Percentiles rank a stretch among this genome's conserved stretches.
These are phyloP conservation scores for Synchytrium microbalum DNA, from an alignment of 371 early-diverging fungal genomes.

Conservation along the genomic window DNA sequence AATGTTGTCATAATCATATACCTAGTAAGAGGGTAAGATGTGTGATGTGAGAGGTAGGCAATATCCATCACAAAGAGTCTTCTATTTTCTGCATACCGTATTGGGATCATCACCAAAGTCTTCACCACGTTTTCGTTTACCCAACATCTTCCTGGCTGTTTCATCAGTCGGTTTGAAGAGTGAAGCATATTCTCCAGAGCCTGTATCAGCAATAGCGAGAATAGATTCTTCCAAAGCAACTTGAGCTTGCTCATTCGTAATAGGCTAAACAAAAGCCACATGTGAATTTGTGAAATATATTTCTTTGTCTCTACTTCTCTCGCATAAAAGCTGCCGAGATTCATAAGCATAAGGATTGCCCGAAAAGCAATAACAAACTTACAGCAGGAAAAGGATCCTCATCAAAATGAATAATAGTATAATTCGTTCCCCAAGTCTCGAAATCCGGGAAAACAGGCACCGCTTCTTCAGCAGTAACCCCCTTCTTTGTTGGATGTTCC, in stretches of 20 bases:
- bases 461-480: background rate
- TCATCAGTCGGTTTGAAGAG: background rate
- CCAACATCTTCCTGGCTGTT: background rate
- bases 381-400: background rate
- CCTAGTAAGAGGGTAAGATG: background rate
- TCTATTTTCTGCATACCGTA: background rate
- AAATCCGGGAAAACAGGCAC: background rate
- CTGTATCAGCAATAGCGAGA: background rate
- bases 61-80: background rate
- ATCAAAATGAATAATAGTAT: background rate
- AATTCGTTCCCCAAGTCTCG: background rate
- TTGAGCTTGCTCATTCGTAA: background rate
- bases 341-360: background rate
- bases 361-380: background rate
- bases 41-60: background rate
- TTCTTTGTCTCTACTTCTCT: background rate
- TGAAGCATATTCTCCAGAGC: background rate
- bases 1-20: background rate
- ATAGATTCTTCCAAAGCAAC: background rate
- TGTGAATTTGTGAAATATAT: too few relatives aligned
- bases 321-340: background rate
- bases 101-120: background rate
- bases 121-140: background rate
- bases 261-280: background rate
- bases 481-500: background rate